phyloP scores from a whole-genome alignment of 768 basidiomycete genomes.

The Tylopilus rubrobrunneus region DNA sequence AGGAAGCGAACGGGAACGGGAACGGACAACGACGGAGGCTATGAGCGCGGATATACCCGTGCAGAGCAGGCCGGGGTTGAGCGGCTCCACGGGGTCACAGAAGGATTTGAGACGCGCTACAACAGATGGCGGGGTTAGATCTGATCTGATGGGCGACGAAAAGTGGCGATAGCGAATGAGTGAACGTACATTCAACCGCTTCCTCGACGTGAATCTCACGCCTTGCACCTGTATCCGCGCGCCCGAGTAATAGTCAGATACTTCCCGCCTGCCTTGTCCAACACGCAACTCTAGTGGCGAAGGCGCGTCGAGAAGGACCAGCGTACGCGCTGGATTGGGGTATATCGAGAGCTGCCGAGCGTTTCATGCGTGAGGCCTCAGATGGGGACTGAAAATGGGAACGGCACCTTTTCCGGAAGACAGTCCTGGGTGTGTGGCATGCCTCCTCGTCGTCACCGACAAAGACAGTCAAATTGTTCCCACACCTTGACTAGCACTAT shows the following conservation, averaged over 20 bases:
- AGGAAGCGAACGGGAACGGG: slow-evolving; percentile 67
- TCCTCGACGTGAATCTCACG: slow-evolving; percentile 81
- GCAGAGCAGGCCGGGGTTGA: slow-evolving; percentile 89
- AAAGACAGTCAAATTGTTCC: too few species aligned
- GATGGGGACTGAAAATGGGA: not conserved
- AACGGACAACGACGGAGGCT: too few species aligned
- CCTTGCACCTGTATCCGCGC: slow-evolving; percentile 67
- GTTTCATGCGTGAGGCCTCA: not conserved
- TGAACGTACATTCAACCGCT: slow-evolving; percentile 72
- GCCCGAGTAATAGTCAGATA: slow-evolving; percentile 51
- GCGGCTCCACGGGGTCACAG: slow-evolving; percentile 71
- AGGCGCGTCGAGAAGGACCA: slow-evolving; percentile 70
- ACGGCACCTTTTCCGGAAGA: slow-evolving; percentile 29
- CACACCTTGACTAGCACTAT: too few species aligned
- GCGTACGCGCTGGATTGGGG: slow-evolving; percentile 52
- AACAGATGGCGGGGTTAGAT: not conserved
- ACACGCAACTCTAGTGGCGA: slow-evolving; percentile 77
- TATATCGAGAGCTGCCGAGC: slow-evolving; percentile 79
- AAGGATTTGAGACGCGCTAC: slow-evolving; percentile 80
- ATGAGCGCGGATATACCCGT: slow-evolving; percentile 83
- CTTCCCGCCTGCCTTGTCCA: slow-evolving; percentile 58
- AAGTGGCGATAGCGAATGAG: not conserved
- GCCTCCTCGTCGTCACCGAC: too few species aligned
- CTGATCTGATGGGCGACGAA: not conserved
- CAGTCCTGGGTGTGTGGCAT: slow-evolving; percentile 2